Evolutionary conservation across 2,329 filamentous ascomycete genomes (phyloP).

Genomic region (Cladophialophora exuberans): DNA sequence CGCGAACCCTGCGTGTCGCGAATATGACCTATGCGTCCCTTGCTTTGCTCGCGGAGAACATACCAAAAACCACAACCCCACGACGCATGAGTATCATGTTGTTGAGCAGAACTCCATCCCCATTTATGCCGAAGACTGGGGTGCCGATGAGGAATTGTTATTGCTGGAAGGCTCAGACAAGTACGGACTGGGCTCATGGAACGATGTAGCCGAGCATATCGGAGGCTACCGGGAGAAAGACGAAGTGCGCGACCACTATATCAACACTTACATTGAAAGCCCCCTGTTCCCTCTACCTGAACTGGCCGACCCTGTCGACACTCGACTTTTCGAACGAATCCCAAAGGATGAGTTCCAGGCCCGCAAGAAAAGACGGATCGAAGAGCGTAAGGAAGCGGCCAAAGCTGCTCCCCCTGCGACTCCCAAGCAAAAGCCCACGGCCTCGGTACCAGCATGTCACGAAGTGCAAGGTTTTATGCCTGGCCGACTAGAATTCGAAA

Average conservation of each 20-base stretch:
- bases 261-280: slow-evolving; percentile 83
- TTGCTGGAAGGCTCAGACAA: slow-evolving; percentile 92
- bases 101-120: slow-evolving; percentile 99
- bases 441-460: slow-evolving; percentile 92
- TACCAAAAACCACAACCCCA: slow-evolving; percentile 82
- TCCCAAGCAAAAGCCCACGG: slow-evolving; percentile 93
- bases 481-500: slow-evolving; percentile 94
- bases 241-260: slow-evolving; percentile 93
- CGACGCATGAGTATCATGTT: slow-evolving; percentile 84
- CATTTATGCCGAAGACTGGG: slow-evolving; percentile 94
- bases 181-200: slow-evolving; percentile 95
- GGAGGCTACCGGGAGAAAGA: slow-evolving; percentile 93
- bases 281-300: slow-evolving; percentile 83
- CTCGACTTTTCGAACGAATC: slow-evolving; percentile 74
- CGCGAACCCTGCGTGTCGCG: slow-evolving; percentile 78
- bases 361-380: slow-evolving; percentile 89
- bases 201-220: slow-evolving; percentile 96
- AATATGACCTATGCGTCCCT: slow-evolving; percentile 95
- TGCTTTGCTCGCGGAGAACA: slow-evolving; percentile 85
- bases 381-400: slow-evolving; percentile 83
- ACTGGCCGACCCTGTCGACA: slow-evolving; percentile 81
- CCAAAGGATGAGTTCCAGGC: slow-evolving; percentile 91
- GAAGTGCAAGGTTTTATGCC: slow-evolving; percentile 99
- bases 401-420: slow-evolving; percentile 82
- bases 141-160: slow-evolving; percentile 93